These are phyloP conservation scores for Clonostachys sp. DNA, from an alignment of 2,329 filamentous ascomycete species.

Conservation along the genomic window DNA sequence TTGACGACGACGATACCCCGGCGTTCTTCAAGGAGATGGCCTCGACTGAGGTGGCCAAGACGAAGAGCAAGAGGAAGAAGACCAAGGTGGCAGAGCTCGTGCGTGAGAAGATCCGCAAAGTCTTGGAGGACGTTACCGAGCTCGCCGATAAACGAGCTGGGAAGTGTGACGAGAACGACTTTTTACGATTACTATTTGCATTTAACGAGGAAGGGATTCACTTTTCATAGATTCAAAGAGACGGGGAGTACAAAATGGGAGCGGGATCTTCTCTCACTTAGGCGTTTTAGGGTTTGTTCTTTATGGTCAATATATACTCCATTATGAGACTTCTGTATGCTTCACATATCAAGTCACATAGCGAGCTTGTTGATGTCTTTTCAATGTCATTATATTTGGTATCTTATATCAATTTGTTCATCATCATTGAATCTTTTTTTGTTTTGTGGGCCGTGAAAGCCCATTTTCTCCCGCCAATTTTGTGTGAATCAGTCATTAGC, in stretches of 20 bases:
- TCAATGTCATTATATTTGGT: not conserved
- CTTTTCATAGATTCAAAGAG: conserved; percentile 62
- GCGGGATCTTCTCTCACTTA: too few relatives aligned
- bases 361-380: not conserved
- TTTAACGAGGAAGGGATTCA: conserved; percentile 94
- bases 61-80: conserved; percentile 68
- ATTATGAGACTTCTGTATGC: too few relatives aligned
- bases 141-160: conserved; percentile 77
- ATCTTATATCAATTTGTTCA: not conserved
- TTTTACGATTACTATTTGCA: conserved; percentile 71
- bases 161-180: conserved; percentile 90
- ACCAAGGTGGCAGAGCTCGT: conserved; percentile 78
- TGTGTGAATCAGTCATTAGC: conserved; percentile 14
- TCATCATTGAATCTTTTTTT: too few relatives aligned
- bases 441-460: not conserved
- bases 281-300: too few relatives aligned
- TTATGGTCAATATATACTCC: too few relatives aligned
- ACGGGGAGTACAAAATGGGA: not conserved
- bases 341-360: not conserved
- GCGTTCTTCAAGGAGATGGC: conserved; percentile 73
- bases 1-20: conserved; percentile 62
- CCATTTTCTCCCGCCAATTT: not conserved
- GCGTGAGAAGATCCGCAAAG: conserved; percentile 79
- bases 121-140: conserved; percentile 75
- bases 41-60: conserved; percentile 41